A percentile compares a stretch with the other conserved stretches of the same genome.
phyloP scores from a whole-genome alignment of 306 rosid genomes.

The Vigna reflexopilosa region DNA sequence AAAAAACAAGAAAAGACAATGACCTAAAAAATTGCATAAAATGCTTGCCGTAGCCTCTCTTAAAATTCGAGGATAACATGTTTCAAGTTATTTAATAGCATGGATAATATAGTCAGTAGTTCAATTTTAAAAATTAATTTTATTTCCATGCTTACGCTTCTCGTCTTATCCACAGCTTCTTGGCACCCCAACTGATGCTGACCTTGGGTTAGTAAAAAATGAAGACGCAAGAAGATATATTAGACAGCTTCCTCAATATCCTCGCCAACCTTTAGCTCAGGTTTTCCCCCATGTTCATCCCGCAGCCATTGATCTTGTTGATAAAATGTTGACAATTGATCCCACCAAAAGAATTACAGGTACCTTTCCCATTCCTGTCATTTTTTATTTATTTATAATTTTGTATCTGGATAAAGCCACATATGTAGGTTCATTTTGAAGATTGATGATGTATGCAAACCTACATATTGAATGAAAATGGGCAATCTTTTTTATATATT shows the following conservation, averaged over 20 bases:
- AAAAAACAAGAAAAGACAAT: not conserved
- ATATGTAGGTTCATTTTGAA: constrained; percentile 19
- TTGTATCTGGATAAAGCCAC: constrained; percentile 10
- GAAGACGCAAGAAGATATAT: constrained; percentile 91
- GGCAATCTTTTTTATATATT: constrained; percentile 16
- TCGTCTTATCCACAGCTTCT: constrained; percentile 70
- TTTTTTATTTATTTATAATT: constrained; percentile 20
- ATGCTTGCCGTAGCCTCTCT: not conserved
- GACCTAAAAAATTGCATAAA: constrained; percentile 3
- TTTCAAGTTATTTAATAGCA: constrained; percentile 26
- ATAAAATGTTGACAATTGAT: constrained; percentile 90
- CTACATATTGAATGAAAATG: constrained; percentile 21
- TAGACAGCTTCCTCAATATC: constrained; percentile 75
- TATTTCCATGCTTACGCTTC: constrained; percentile 47
- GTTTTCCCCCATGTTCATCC: constrained; percentile 92
- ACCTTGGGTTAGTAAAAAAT: constrained; percentile 75
- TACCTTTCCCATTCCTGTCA: constrained; percentile 47
- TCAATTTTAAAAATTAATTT: constrained; percentile 30
- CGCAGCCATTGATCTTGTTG: constrained; percentile 84
- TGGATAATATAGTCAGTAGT: constrained; percentile 18
- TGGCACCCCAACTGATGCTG: constrained; percentile 96
- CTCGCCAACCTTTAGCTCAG: constrained; percentile 78
- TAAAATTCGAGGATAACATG: constrained; percentile 22
- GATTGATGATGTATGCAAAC: constrained; percentile 21
- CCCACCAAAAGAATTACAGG: constrained; percentile 94